Percentiles rank a stretch among this genome's conserved stretches.
These are phyloP conservation scores for Myochromella boudieri DNA, from an alignment of 768 basidiomycete genomes.

Conservation along the genomic window DNA sequence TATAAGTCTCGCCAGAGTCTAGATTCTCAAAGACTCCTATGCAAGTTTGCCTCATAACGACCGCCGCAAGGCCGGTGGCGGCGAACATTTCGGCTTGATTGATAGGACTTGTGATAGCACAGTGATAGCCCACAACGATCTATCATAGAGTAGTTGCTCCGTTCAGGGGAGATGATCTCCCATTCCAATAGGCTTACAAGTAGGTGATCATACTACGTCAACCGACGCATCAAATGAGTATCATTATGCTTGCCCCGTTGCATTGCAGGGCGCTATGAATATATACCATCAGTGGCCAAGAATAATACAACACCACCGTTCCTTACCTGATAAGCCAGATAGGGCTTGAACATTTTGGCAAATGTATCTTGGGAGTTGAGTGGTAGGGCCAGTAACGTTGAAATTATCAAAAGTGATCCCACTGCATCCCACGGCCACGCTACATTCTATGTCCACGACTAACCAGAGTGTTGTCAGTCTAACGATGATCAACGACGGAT, in stretches of 20 bases:
- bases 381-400: conserved; percentile 35
- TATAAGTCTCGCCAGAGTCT: neutral
- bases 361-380: conserved; percentile 35
- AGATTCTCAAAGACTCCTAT: neutral
- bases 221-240: neutral
- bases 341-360: conserved; percentile 47
- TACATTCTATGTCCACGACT: conserved; percentile 55
- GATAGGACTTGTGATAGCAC: too few species aligned
- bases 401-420: conserved; percentile 42
- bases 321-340: conserved; percentile 33
- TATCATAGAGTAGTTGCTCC: too few species aligned
- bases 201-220: too few species aligned
- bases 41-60: neutral
- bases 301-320: neutral
- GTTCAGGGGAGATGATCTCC: neutral
- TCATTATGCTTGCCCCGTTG: conserved; percentile 14
- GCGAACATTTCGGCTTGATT: neutral
- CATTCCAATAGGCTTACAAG: neutral
- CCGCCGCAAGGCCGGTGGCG: neutral
- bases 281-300: neutral
- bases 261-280: conserved; percentile 24
- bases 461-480: conserved; percentile 3
- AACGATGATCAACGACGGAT: neutral
- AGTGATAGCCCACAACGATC: too few species aligned
- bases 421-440: conserved; percentile 44